Evolutionary conservation across 805 yeast genomes (phyloP).

Genomic region (Tetrapisispora taiwanensis): DNA sequence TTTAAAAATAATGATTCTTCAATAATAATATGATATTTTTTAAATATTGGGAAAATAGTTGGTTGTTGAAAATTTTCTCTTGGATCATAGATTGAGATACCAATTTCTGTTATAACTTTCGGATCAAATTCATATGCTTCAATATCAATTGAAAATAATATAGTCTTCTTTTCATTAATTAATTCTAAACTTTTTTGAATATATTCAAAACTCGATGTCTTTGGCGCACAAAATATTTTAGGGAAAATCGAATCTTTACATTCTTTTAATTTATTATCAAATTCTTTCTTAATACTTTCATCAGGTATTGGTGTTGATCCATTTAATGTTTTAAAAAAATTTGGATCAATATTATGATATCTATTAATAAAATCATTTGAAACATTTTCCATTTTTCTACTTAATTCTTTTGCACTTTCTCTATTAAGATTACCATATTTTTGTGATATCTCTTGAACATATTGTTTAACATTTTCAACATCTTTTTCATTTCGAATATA

Average conservation of each 20-base stretch:
- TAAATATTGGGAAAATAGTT: constrained; percentile 33
- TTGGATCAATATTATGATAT: neutral
- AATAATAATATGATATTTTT: constrained; percentile 36
- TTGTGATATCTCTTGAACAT: constrained; percentile 2
- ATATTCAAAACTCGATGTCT: constrained; percentile 13
- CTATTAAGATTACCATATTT: constrained; percentile 4
- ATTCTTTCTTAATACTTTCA: constrained; percentile 4
- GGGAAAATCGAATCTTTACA: constrained; percentile 18
- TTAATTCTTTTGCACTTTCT: constrained; percentile 4
- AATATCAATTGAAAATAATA: constrained; percentile 40
- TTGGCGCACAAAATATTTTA: constrained; percentile 13
- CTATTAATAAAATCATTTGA: neutral
- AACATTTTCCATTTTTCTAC: constrained; percentile 3
- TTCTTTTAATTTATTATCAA: constrained; percentile 8
- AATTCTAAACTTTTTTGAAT: constrained; percentile 11
- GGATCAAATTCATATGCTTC: constrained; percentile 45
- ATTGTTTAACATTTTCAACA: constrained; percentile 5
- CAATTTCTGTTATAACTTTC: constrained; percentile 44
- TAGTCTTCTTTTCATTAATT: constrained; percentile 16
- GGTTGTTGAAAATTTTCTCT: constrained; percentile 27
- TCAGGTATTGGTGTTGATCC: neutral
- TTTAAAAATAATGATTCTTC: constrained; percentile 32
- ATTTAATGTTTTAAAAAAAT: neutral
- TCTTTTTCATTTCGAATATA: constrained; percentile 2
- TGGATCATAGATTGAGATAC: constrained; percentile 48